Evolutionary conservation across 1,139 yeast genomes (phyloP).

Genomic region (Arxiozyma telluris): DNA sequence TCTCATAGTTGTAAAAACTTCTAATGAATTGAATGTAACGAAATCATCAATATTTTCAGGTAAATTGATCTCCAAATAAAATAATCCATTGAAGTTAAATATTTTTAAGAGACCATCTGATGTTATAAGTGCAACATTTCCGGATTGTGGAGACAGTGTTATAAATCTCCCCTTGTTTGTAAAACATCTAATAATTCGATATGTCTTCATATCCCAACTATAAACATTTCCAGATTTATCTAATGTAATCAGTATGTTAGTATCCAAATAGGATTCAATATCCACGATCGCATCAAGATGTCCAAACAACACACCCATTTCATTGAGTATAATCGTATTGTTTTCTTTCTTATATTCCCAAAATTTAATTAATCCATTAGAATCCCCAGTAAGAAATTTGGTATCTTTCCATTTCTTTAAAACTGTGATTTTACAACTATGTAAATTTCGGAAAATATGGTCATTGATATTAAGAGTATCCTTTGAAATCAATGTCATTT

Average conservation of each 20-base stretch:
- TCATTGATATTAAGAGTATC: constrained; percentile 23
- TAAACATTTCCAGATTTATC: constrained; percentile 44
- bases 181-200: constrained; percentile 41
- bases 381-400: constrained; percentile 44
- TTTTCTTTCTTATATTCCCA: constrained; percentile 36
- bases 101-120: neutral
- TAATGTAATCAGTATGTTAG: constrained; percentile 43
- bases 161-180: constrained; percentile 27
- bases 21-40: neutral
- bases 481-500: constrained; percentile 8
- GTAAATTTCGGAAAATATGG: constrained; percentile 18
- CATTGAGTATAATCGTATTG: neutral
- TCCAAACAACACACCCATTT: constrained; percentile 39
- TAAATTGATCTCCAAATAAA: constrained; percentile 1
- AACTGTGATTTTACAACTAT: constrained; percentile 21
- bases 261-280: constrained; percentile 42
- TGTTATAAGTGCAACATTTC: constrained; percentile 39
- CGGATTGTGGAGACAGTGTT: constrained; percentile 48
- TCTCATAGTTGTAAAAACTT: constrained; percentile 8
- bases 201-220: constrained; percentile 52
- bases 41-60: constrained; percentile 7
- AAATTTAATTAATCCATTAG: constrained; percentile 47
- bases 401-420: constrained; percentile 20
- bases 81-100: constrained; percentile 1
- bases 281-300: constrained; percentile 40